A percentile compares a stretch with the other conserved stretches of the same genome.
Evolutionary conservation across 805 yeast species (phyloP).

Genomic region (Ogataea ganodermae): DNA sequence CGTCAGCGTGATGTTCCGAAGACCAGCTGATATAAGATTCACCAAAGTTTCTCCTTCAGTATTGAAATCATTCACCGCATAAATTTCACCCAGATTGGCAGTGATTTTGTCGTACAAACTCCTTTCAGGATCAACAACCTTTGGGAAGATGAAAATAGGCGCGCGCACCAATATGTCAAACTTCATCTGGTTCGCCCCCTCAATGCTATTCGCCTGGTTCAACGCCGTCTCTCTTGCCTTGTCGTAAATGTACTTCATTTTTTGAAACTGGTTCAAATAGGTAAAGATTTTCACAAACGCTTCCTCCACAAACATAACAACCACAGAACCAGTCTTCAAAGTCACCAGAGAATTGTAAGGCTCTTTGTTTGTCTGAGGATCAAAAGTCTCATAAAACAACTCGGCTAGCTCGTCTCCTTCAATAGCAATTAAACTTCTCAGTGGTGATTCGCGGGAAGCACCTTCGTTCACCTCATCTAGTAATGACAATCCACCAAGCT

Average conservation of each 20-base stretch:
- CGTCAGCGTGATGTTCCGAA: constrained; percentile 68
- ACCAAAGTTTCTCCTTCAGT: constrained; percentile 34
- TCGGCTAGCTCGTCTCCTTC: constrained; percentile 81
- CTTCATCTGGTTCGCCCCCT: constrained; percentile 60
- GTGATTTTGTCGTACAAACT: constrained; percentile 61
- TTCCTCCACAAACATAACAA: constrained; percentile 77
- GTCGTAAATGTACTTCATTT: constrained; percentile 89
- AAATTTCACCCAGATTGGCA: constrained; percentile 80
- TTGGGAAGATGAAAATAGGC: constrained; percentile 83
- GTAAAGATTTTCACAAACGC: constrained; percentile 68
- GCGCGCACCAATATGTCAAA: constrained; percentile 74
- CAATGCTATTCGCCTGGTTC: constrained; percentile 66
- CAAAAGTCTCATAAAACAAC: constrained; percentile 80
- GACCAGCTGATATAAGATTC: constrained; percentile 66
- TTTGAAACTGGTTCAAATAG: constrained; percentile 71
- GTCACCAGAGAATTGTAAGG: constrained; percentile 58
- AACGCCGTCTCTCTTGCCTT: constrained; percentile 86
- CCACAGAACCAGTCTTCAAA: constrained; percentile 74
- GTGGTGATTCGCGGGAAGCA: constrained; percentile 55
- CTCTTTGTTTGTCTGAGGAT: constrained; percentile 48
- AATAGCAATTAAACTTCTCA: constrained; percentile 71
- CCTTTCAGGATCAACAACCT: constrained; percentile 42
- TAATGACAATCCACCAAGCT: constrained; percentile 74
- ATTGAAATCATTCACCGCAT: constrained; percentile 61
- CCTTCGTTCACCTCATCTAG: constrained; percentile 75